These are phyloP conservation scores for Myxozyma sirexii DNA, from an alignment of 805 yeast species.

Conservation along the genomic window DNA sequence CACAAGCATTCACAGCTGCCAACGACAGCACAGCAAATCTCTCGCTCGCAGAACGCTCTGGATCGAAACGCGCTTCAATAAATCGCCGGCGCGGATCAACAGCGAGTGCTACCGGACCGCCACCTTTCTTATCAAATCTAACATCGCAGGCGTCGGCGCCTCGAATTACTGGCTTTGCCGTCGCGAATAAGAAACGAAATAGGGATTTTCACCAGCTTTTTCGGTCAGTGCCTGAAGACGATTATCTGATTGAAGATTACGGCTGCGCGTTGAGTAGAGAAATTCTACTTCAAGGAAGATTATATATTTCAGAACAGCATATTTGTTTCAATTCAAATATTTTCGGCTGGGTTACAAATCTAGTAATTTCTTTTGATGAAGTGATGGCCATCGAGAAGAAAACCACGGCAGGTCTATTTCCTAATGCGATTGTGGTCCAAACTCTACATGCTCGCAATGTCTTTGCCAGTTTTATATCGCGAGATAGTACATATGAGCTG, in stretches of 20 bases:
- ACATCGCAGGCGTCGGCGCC: slow-evolving; percentile 7
- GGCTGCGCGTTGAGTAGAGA: slow-evolving; percentile 89
- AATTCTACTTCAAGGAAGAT: slow-evolving; percentile 81
- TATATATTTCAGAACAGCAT: slow-evolving; percentile 76
- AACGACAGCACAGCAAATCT: not conserved
- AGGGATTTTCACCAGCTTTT: slow-evolving; percentile 78
- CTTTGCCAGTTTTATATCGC: slow-evolving; percentile 83
- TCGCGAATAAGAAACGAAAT: slow-evolving; percentile 64
- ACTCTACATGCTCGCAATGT: slow-evolving; percentile 65
- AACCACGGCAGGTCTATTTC: slow-evolving; percentile 84
- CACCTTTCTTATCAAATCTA: not conserved
- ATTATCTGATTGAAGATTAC: slow-evolving; percentile 79
- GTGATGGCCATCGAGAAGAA: slow-evolving; percentile 75
- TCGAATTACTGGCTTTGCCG: slow-evolving; percentile 36
- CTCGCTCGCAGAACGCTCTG: not conserved
- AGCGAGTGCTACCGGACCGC: slow-evolving; percentile 1
- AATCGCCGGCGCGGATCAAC: slow-evolving; percentile 27
- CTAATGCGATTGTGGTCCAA: slow-evolving; percentile 80
- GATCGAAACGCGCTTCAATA: slow-evolving; percentile 4
- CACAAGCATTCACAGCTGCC: slow-evolving; percentile 58
- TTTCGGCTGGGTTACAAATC: slow-evolving; percentile 86
- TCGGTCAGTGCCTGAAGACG: slow-evolving; percentile 65
- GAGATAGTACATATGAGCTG: slow-evolving; percentile 75
- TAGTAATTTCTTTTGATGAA: slow-evolving; percentile 71
- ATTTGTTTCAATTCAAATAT: slow-evolving; percentile 85